Base-by-base conservation (phyloP, 768 basidiomycete species). In the Agaricus blazei region DNA sequence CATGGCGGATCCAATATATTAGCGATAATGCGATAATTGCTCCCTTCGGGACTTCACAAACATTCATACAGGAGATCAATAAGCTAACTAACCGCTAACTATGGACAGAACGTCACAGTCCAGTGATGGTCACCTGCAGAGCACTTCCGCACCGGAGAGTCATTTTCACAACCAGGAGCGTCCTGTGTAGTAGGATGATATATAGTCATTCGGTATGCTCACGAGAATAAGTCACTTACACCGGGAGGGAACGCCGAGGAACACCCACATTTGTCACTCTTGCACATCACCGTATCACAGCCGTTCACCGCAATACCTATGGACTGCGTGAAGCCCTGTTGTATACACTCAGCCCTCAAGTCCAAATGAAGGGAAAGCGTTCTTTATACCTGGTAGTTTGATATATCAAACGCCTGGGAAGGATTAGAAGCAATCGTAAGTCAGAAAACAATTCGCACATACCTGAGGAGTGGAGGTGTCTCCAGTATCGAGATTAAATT, bases 401-500 rank as follows among this genome's bases (percentile, higher is more conserved):
- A 75, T 27, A 76, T 72, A 54, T 76, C 74, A 58, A 75, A 75
- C 12, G 72, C 69, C 64, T 74, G 52, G 48, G 28, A 15, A 43
- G 27, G 9, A 26, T 36, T 38, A 23, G 36, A 29, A 41, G 47
- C n/a, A 2, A 23, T 0, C 19, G 50, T 34, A 36, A 27, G 4
- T 8, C 19, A 19, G 19, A 9, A 9, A 27, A 5, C 28, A 14
- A 34, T 9, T 34, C 11, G 11, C 34, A 48, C 55, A 34, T 50
- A 64, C 66, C 58, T 69, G 67, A 14, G 68, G 60, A 1, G 66
- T 68, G 36, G 56, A 67, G 15, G 53, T 40, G 43, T 61, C 63
- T 11, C 69, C 70, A 0, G 67, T 68, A 62, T 73, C 73, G 23
- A 75, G 66, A 48, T 75, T 75, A 47, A 69, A 74, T 51, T 75